Evolutionary conservation across 169 alveolate species (phyloP), one percentile per base, ranked within the genome.

Genomic region (Plasmodium inui): DNA sequence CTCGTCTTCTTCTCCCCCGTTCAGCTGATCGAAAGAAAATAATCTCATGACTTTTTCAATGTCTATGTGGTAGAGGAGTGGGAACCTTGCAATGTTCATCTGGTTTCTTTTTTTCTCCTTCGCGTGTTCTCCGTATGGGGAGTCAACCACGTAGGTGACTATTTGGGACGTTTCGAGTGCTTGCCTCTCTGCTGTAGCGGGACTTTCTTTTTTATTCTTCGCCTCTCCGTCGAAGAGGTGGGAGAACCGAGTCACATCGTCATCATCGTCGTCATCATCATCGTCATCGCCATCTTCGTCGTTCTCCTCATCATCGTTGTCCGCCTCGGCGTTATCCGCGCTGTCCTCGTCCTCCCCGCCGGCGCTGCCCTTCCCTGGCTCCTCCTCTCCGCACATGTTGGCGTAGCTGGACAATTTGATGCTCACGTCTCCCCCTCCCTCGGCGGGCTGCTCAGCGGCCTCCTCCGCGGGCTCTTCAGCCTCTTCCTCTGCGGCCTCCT

Each of bases 401-500:
- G 92, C 44, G 17, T 67, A 67, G 32, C 73, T 83, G 3, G 92
- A 83, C 55, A 83, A 46, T 26, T 83, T 83, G 30, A 83, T 83
- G 22, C 74, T 22, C 50, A 83, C 83, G 9, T 71, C 55, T 39
- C 55, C 70, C 5, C 61, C 90, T 3, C 17, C 84, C 9, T 39
- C 55, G 3, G 26, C 30, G 6, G 3, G 67, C 12, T 55, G 10
- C 5, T 22, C 41, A 0, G 55, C 4, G 9, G 7, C 32, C 1
- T 19, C 78, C 2, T 79, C 55, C 44, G 14, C 86, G 7, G 39
- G 83, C 2, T 70, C 34, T 5, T 14, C 53, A 0, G 19, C 44
- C 12, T 17, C 39, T 19, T 19, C 83, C 19, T 5, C 84, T 17
- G 44, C 41, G 7, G 9, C 72, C 2, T 14, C 67, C 10, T 17